Base-by-base conservation (phyloP, 371 early-diverging fungal genomes). In the Mucor piriformis region DNA sequence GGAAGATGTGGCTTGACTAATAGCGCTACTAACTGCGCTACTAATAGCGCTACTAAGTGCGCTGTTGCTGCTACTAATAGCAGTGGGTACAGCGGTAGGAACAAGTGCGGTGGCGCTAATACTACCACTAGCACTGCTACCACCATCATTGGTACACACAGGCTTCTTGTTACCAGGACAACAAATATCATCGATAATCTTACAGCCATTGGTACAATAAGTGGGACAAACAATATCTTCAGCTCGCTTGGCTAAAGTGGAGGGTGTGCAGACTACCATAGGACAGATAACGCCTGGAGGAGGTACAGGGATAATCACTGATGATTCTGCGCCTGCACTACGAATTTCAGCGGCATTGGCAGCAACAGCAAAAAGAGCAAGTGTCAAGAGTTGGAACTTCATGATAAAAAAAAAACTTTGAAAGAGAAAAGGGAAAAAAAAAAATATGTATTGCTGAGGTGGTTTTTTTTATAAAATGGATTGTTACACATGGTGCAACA, bases 111-210 rank as follows among this genome's bases (percentile, higher is more conserved):
- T 29, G 29, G 29, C 29, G 8, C 8, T 29, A 29, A 8, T 4
- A 1, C 4, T 8, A 29, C 29, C 8, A 42, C 8, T 18, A 2
- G 38, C 11, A 1, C 18, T 3, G 20, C 42, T 42, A 0, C 49
- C 50, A 27, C n/a, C n/a, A n/a, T n/a, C n/a, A n/a, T n/a, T n/a
- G n/a, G n/a, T n/a, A n/a, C 67, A 67, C 3, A 67, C 38, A 51
- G 59, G 59, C 23, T 67, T 63, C 46, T 63, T 43, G 8, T 18
- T 15, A 24, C 67, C 67, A 34, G 67, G 67, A 47, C 67, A 67
- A 13, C 67, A 67, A 8, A 46, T 33, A 59, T 67, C 59, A 20
- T 67, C 63, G 24, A 67, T 51, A 6, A 67, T 55, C 16, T 18
- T 32, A 11, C 67, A 67, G n/a, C 34, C 35, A 7, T 40, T 37